Base-by-base conservation (phyloP, 2,329 filamentous ascomycete species). In the Byssoonygena ceratinophila region DNA sequence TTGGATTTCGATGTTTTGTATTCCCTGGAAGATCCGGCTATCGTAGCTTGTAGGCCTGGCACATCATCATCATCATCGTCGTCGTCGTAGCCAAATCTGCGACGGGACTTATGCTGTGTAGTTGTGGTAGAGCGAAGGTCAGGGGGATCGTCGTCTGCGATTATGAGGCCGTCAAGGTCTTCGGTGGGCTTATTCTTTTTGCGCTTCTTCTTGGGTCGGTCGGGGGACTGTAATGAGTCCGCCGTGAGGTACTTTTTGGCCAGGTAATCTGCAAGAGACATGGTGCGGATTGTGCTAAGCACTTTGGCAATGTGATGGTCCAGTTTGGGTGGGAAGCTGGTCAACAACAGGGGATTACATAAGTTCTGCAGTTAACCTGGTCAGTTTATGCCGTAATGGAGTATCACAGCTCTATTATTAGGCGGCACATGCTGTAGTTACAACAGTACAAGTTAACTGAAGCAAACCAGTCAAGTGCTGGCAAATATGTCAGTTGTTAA, bases 231-330 rank as follows among this genome's bases (percentile, higher is more conserved):
- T 1, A 61, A 55, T 1, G 64, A 68, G 59, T 84, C 81, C 37
- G 83, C 81, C 1, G 78, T 86, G 46, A 98, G 82, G 67, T 98
- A 98, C 68, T 89, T 92, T 57, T 87, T 84, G 34, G 91, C 90
- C 32, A 98, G 80, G 64, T 97, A 98, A 64, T 83, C 82, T 54
- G 88, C 83, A 59, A 96, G 78, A 52, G 77, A 71, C 58, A 59
- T 59, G 52, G n/a, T n/a, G n/a, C n/a, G n/a, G n/a, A n/a, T n/a
- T n/a, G n/a, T n/a, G n/a, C n/a, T n/a, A n/a, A n/a, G n/a, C n/a
- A n/a, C n/a, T n/a, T n/a, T n/a, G n/a, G n/a, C n/a, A n/a, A n/a
- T n/a, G n/a, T n/a, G n/a, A n/a, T n/a, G n/a, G n/a, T n/a, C n/a
- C n/a, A n/a, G n/a, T n/a, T n/a, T n/a, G n/a, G n/a, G n/a, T n/a